These are phyloP conservation scores for Colletotrichum sp. DNA, from an alignment of 2,329 filamentous ascomycete species.

Conservation along the genomic window DNA sequence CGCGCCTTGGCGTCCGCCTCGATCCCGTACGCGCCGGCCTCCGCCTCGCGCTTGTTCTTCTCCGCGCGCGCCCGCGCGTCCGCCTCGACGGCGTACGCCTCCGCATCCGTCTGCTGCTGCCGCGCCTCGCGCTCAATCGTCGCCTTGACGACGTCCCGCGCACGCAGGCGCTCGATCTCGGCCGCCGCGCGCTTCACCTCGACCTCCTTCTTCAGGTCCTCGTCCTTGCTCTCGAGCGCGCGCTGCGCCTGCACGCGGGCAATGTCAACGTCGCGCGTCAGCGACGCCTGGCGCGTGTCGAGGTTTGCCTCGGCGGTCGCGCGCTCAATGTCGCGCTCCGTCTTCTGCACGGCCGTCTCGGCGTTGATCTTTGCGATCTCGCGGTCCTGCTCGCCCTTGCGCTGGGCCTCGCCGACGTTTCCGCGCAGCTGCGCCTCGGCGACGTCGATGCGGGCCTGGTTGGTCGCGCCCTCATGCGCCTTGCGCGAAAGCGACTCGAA, in stretches of 20 bases:
- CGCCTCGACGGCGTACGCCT: constrained; percentile 63
- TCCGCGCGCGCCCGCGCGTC: constrained; percentile 63
- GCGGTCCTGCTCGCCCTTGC: constrained; percentile 80
- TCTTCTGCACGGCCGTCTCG: constrained; percentile 83
- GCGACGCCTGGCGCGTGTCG: constrained; percentile 72
- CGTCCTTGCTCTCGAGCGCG: constrained; percentile 76
- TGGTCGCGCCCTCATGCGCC: constrained; percentile 83
- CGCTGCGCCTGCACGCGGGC: constrained; percentile 77
- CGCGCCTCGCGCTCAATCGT: constrained; percentile 71
- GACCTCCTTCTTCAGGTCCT: constrained; percentile 80
- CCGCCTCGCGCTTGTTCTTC: constrained; percentile 55
- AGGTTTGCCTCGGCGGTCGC: constrained; percentile 79
- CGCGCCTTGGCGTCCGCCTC: constrained; percentile 55
- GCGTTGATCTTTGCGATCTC: constrained; percentile 89
- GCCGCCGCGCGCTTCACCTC: constrained; percentile 79
- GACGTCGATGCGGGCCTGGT: constrained; percentile 75
- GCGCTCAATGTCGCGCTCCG: constrained; percentile 82
- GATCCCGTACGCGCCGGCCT: constrained; percentile 47
- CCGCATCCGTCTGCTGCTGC: constrained; percentile 71
- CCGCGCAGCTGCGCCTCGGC: constrained; percentile 69
- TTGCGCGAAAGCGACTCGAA: constrained; percentile 84
- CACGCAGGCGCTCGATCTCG: constrained; percentile 80
- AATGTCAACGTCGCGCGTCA: constrained; percentile 77
- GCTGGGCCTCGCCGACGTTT: constrained; percentile 78
- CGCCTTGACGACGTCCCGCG: constrained; percentile 79